A percentile compares a stretch with the other conserved stretches of the same genome.
Conservation (phyloP, 1,139 yeast species). For the Arxiozyma slooffiae region DNA sequence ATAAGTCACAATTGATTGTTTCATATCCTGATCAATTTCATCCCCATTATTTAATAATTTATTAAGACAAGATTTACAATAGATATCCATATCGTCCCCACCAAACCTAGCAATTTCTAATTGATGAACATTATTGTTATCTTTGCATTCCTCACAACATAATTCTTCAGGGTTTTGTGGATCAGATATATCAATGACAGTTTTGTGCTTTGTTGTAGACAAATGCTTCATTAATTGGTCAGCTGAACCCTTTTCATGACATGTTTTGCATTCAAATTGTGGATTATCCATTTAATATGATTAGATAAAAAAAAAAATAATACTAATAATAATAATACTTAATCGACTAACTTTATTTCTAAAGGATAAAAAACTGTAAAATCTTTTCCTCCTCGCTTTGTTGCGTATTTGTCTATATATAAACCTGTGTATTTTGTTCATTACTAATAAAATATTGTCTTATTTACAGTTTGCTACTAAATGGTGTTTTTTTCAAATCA, state of each 20-base stretch:
- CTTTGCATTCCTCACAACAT: constrained; percentile 50
- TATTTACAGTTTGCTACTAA: neutral
- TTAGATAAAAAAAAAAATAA: neutral
- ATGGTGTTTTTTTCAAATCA: neutral
- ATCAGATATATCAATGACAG: constrained; percentile 31
- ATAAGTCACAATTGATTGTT: constrained; percentile 42
- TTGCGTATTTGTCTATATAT: neutral
- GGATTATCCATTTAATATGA: constrained; percentile 1
- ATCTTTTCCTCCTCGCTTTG: too few species aligned
- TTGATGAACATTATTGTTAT: constrained; percentile 47
- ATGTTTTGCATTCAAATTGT: constrained; percentile 28
- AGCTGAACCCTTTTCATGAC: constrained; percentile 23
- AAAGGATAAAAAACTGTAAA: neutral
- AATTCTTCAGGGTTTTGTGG: constrained; percentile 34
- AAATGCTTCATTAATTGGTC: constrained; percentile 38
- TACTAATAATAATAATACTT: too few species aligned
- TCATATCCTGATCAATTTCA: constrained; percentile 17
- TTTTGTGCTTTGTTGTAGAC: constrained; percentile 46
- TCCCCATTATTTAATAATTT: constrained; percentile 26
- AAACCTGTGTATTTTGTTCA: neutral
- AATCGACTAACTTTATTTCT: too few species aligned
- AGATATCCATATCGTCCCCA: constrained; percentile 43
- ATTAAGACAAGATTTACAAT: constrained; percentile 41
- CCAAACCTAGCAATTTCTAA: constrained; percentile 45
- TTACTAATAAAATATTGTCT: too few species aligned